These are phyloP conservation scores for Podaxis pistillaris DNA, from an alignment of 768 basidiomycete genomes.

Conservation along the genomic window DNA sequence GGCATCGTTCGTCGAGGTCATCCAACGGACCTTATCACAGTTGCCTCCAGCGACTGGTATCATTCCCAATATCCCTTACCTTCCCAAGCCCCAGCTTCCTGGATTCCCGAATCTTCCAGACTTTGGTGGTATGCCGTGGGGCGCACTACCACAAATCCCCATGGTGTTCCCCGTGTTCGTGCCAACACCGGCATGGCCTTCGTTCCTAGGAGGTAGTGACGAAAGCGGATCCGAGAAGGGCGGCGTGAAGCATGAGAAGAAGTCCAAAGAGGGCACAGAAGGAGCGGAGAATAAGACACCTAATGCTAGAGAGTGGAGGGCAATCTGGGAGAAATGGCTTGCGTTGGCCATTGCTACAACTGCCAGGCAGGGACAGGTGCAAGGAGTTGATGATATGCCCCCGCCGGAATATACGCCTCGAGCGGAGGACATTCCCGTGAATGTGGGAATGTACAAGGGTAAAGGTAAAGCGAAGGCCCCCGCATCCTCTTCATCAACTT, in stretches of 20 bases:
- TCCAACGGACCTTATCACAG: conserved; percentile 72
- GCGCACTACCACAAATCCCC: conserved; percentile 61
- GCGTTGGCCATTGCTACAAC: conserved; percentile 50
- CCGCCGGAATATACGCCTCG: conserved; percentile 77
- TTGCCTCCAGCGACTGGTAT: conserved; percentile 56
- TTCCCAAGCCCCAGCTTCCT: conserved; percentile 56
- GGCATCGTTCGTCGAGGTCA: conserved; percentile 62
- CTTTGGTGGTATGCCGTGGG: conserved; percentile 50
- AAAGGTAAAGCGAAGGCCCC: conserved; percentile 6
- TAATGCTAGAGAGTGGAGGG: conserved; percentile 56
- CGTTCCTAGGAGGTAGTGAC: conserved; percentile 52
- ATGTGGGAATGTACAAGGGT: neutral
- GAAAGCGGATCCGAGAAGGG: conserved; percentile 15
- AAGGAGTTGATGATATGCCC: conserved; percentile 48
- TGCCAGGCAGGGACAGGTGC: conserved; percentile 30
- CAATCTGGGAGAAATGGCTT: conserved; percentile 78
- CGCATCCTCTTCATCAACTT: neutral
- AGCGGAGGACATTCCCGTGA: conserved; percentile 22
- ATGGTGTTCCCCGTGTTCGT: conserved; percentile 81
- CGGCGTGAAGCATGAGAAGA: conserved; percentile 21
- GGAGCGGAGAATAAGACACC: conserved; percentile 37
- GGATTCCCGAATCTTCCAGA: conserved; percentile 63
- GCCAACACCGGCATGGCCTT: conserved; percentile 63
- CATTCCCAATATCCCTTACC: conserved; percentile 44
- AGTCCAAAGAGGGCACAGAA: conserved; percentile 28